Base-by-base conservation (phyloP, 352 stramenopile species). In the Phytophthora idaei region DNA sequence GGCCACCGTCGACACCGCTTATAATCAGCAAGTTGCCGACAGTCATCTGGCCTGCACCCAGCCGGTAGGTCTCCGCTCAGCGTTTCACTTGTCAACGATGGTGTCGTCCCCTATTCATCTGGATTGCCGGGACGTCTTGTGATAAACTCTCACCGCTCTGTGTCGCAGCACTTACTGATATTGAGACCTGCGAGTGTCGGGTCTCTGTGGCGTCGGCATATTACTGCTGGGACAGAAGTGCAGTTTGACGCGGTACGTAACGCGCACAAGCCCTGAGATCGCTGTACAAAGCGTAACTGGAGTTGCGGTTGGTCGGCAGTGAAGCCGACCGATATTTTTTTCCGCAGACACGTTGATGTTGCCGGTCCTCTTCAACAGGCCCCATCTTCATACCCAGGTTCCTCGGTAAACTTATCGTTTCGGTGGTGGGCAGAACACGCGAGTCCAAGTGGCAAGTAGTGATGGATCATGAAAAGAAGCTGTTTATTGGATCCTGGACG, bases 191-290 rank as follows among this genome's bases (percentile, higher is more conserved):
- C 21, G 21, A 21, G 21, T 21, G 21, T 21, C 44, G 50, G 32
- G 61, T 69, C 55, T 42, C 27, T 21, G 21, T 21, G 21, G 21
- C 25, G n/a, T 62, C 60, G 28, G 34, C 54, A 57, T 21, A 21
- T 71, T 71, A 67, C 59, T 69, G 21, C 52, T 45, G 50, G 57
- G 34, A 47, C 39, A 52, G 45, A 29, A 32, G 17, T 63, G 45
- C 36, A 67, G 14, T 45, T 55, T 55, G 21, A 7, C 50, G 17
- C 31, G 34, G 9, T 69, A n/a, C 29, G 61, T 57, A 61, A 62
- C 17, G 57, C 49, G 27, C 21, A 58, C 45, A 44, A 52, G 21
- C 37, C 36, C 55, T 36, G 17, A 48, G 46, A 54, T 60, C 27
- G 42, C 56, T 42, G 36, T 42, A 12, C 36, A 42, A 42, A 60